Evolutionary conservation across 2,329 filamentous ascomycete species (phyloP).

Genomic region (Didymella lethalis): DNA sequence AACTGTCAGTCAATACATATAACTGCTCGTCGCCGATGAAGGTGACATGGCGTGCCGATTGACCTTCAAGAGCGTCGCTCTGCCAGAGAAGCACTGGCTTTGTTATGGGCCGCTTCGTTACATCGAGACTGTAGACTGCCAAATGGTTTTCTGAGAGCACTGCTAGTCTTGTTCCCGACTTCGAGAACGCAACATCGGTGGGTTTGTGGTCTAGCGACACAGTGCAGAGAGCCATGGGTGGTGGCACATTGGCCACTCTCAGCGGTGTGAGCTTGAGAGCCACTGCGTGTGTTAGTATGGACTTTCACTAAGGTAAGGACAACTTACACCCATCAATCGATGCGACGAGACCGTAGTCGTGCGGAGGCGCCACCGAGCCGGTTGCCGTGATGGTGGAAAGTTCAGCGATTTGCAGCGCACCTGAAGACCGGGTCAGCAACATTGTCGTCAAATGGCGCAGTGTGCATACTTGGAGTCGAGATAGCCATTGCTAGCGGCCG

Average conservation of each 20-base stretch:
- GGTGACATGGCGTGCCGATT: slow-evolving; percentile 56
- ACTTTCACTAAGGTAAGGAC: background rate
- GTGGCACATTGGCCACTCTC: slow-evolving; percentile 82
- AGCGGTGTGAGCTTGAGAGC: slow-evolving; percentile 85
- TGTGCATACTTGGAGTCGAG: slow-evolving; percentile 46
- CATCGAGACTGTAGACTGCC: slow-evolving; percentile 73
- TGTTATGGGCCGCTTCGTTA: slow-evolving; percentile 62
- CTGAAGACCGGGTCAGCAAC: slow-evolving; percentile 28
- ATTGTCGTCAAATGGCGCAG: background rate
- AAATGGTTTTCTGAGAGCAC: slow-evolving; percentile 74
- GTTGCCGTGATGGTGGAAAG: slow-evolving; percentile 71
- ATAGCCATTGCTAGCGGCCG: slow-evolving; percentile 74
- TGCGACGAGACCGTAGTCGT: slow-evolving; percentile 80
- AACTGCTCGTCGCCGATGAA: slow-evolving; percentile 54
- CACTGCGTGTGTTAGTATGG: slow-evolving; percentile 45
- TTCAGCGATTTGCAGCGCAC: slow-evolving; percentile 67
- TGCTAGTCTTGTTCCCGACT: slow-evolving; percentile 61
- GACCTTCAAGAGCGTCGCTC: slow-evolving; percentile 25
- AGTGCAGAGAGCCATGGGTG: slow-evolving; percentile 88
- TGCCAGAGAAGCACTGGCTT: slow-evolving; percentile 56
- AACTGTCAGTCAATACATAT: slow-evolving; percentile 46
- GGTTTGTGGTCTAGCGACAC: slow-evolving; percentile 68
- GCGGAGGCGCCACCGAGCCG: slow-evolving; percentile 73
- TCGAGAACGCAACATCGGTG: slow-evolving; percentile 76
- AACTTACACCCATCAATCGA: slow-evolving; percentile 80